Conservation (phyloP, 108 stramenopile genomes). For the Nitzschia palea region DNA sequence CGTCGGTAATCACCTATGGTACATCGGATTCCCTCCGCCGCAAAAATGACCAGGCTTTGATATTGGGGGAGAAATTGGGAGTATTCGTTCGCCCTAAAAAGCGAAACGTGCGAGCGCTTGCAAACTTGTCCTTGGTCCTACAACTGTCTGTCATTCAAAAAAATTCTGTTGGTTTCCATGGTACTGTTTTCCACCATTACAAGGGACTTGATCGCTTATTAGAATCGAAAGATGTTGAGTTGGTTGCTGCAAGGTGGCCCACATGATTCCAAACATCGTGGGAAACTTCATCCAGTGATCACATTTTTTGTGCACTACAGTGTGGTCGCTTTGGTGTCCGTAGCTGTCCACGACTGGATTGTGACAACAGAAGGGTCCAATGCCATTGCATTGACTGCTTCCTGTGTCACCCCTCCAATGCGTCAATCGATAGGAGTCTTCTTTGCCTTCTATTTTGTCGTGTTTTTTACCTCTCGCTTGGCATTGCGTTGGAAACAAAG, state of each 20-base stretch:
- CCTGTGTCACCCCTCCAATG: neutral
- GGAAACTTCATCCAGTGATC: constrained; percentile 49
- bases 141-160: neutral
- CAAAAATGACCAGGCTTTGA: neutral
- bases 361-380: neutral
- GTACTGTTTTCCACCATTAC: neutral
- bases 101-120: neutral
- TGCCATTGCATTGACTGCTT: neutral
- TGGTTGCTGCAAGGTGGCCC: constrained; percentile 57
- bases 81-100: neutral
- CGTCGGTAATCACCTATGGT: no score
- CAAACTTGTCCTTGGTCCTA: neutral
- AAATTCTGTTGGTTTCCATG: neutral
- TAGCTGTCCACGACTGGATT: constrained; percentile 51
- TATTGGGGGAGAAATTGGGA: neutral
- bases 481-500: constrained; percentile 30
- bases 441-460: constrained; percentile 33
- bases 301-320: constrained; percentile 60
- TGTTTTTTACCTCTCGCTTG: constrained; percentile 44
- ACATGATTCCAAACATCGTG: constrained; percentile 49
- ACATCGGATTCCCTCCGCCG: no score
- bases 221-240: neutral
- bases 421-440: constrained; percentile 20
- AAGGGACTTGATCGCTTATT: neutral
- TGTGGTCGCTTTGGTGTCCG: constrained; percentile 30